A percentile compares a stretch with the other conserved stretches of the same genome.
Evolutionary conservation across 768 basidiomycete genomes (phyloP).

Genomic region (Boletus reticuloceps): DNA sequence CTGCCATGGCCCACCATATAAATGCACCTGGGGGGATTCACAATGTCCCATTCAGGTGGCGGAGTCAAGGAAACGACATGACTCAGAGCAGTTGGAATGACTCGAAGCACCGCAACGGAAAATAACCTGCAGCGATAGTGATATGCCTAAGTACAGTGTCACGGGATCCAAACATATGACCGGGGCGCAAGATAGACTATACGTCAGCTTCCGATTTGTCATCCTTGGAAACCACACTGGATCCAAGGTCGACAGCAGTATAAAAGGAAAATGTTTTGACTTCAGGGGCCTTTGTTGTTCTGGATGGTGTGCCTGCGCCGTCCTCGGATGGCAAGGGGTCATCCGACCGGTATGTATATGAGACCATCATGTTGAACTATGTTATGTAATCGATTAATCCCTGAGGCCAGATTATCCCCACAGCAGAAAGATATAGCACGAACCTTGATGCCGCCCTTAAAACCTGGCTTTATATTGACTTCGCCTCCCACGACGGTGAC

Average conservation of each 20-base stretch:
- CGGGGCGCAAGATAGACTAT: background rate
- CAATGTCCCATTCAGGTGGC: too few relatives aligned
- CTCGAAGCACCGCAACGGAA: background rate
- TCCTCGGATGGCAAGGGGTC: constrained; percentile 70
- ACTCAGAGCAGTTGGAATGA: background rate
- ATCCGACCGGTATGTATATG: constrained; percentile 92
- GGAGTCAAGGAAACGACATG: too few relatives aligned
- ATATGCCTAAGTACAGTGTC: background rate
- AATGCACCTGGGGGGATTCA: too few relatives aligned
- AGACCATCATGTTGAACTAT: constrained; percentile 92
- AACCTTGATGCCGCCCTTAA: constrained; percentile 76
- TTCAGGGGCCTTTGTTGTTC: constrained; percentile 56
- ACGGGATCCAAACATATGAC: background rate
- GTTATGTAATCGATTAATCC: constrained; percentile 1
- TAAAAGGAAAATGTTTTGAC: constrained; percentile 91
- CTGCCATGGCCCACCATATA: background rate
- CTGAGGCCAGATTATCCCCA: background rate
- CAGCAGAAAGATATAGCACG: constrained; percentile 39
- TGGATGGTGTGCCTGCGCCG: constrained; percentile 45
- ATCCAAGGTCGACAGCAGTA: constrained; percentile 76
- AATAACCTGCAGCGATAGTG: background rate
- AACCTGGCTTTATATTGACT: constrained; percentile 79
- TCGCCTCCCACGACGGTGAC: constrained; percentile 87
- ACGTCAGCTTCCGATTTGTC: constrained; percentile 33
- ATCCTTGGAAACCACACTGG: constrained; percentile 61